Evolutionary conservation across 805 yeast genomes (phyloP).

Genomic region (Cyberlindnera amylophila): DNA sequence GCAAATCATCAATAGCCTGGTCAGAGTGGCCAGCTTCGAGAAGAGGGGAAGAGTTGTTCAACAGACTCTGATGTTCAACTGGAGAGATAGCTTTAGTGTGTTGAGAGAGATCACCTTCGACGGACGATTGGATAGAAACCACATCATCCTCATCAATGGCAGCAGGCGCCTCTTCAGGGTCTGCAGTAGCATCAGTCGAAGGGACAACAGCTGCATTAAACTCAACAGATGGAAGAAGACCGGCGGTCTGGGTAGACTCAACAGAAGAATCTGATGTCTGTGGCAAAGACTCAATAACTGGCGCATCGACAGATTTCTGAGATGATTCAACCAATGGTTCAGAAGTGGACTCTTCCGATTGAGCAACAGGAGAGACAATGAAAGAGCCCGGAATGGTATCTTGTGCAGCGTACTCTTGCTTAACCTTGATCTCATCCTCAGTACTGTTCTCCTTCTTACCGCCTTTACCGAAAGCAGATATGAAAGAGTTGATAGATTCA

Average conservation of each 20-base stretch:
- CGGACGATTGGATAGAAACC: constrained; percentile 13
- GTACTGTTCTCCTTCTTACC: constrained; percentile 1
- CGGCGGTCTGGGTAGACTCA: not conserved
- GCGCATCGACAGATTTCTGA: not conserved
- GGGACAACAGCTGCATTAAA: not conserved
- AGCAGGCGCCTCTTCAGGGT: no score
- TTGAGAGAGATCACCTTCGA: constrained; percentile 3
- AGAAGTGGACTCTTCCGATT: not conserved
- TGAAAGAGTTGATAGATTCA: constrained; percentile 20
- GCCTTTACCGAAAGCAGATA: constrained; percentile 14
- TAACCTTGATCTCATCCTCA: not conserved
- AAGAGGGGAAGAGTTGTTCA: constrained; percentile 10
- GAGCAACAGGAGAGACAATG: not conserved
- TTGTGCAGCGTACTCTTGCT: not conserved
- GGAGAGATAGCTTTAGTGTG: not conserved
- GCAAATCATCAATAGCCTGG: constrained; percentile 3
- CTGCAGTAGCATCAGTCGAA: no score
- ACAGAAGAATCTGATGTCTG: no score
- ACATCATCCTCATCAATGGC: constrained; percentile 2
- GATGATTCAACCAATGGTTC: not conserved
- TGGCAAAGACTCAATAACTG: no score
- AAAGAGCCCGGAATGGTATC: constrained; percentile 2
- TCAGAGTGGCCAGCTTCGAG: constrained; percentile 4
- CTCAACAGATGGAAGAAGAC: not conserved
- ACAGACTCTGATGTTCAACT: constrained; percentile 12